These are phyloP conservation scores for Monilinia fructicola DNA, from an alignment of 2,329 filamentous ascomycete genomes.

Conservation along the genomic window DNA sequence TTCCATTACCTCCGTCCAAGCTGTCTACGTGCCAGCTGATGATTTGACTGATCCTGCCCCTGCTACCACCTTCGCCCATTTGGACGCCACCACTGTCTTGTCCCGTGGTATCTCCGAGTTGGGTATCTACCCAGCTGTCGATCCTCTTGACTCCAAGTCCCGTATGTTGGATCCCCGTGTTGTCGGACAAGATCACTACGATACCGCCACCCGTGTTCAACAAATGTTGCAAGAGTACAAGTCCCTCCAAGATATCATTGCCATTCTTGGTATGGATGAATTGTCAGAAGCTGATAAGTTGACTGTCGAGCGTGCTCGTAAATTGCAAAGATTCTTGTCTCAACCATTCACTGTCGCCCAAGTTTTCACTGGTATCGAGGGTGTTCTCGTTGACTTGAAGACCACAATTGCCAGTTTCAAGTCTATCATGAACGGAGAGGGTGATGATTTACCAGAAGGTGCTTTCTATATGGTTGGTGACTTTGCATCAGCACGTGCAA, in stretches of 20 bases:
- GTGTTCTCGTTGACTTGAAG: slow-evolving; percentile 96
- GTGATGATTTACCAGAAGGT: slow-evolving; percentile 92
- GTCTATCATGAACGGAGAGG: slow-evolving; percentile 79
- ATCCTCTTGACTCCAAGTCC: slow-evolving; percentile 98
- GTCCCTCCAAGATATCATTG: slow-evolving; percentile 99
- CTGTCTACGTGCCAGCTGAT: slow-evolving; percentile 99
- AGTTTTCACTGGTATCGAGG: slow-evolving; percentile 74
- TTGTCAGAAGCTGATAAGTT: slow-evolving; percentile 99
- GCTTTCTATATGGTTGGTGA: slow-evolving; percentile 69
- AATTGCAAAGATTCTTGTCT: slow-evolving; percentile 99
- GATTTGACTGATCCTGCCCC: slow-evolving; percentile 99
- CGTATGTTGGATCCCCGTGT: slow-evolving; percentile 99
- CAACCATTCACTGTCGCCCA: slow-evolving; percentile 93
- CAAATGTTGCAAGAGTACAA: slow-evolving; percentile 99
- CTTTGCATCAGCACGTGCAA: slow-evolving; percentile 85
- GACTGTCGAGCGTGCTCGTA: slow-evolving; percentile 99
- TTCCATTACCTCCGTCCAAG: slow-evolving; percentile 99
- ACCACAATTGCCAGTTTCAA: slow-evolving; percentile 98
- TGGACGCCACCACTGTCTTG: slow-evolving; percentile 99
- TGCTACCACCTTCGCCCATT: slow-evolving; percentile 98
- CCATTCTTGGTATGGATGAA: slow-evolving; percentile 98
- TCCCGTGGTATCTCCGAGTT: slow-evolving; percentile 99
- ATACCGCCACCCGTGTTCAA: slow-evolving; percentile 91
- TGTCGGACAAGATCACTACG: slow-evolving; percentile 97
- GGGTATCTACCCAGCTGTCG: slow-evolving; percentile 99